Percentiles rank a stretch among this genome's conserved stretches.
Conservation (phyloP, 768 basidiomycete genomes). For the Mycena maculata region DNA sequence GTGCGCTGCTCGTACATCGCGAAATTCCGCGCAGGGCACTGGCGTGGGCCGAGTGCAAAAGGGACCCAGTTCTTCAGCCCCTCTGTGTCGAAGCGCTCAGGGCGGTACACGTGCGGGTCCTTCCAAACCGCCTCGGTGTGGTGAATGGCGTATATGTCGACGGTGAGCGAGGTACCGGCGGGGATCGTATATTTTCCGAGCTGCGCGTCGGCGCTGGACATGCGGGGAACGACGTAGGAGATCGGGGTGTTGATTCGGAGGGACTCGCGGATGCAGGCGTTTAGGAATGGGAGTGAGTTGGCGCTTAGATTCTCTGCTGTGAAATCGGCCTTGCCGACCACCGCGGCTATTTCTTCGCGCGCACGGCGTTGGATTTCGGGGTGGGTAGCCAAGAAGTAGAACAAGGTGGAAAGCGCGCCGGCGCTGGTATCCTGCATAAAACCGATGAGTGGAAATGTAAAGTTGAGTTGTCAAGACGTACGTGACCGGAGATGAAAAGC, state of each 20-base stretch:
- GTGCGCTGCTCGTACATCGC: conserved; percentile 26
- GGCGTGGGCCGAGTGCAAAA: conserved; percentile 47
- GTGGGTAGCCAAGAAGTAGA: conserved; percentile 52
- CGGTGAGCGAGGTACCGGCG: conserved; percentile 43
- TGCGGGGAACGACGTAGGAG: conserved; percentile 42
- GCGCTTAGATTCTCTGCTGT: conserved; percentile 40
- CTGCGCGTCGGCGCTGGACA: conserved; percentile 34
- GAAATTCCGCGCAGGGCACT: conserved; percentile 45
- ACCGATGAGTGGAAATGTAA: background rate
- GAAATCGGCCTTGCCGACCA: conserved; percentile 45
- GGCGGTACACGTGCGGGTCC: conserved; percentile 44
- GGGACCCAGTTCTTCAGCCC: conserved; percentile 36
- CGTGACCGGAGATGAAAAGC: conserved; percentile 55
- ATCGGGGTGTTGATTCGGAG: conserved; percentile 50
- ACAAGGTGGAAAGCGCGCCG: conserved; percentile 49
- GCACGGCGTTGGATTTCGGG: conserved; percentile 50
- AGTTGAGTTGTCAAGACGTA: conserved; percentile 26
- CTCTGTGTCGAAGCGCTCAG: conserved; percentile 43
- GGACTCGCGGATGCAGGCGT: conserved; percentile 54
- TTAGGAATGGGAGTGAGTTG: conserved; percentile 40
- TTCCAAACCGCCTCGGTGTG: conserved; percentile 43
- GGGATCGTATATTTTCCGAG: conserved; percentile 49
- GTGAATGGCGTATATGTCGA: conserved; percentile 48
- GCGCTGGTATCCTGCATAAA: conserved; percentile 51
- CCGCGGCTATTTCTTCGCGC: conserved; percentile 49